Conservation (phyloP, 1,284 basidiomycete genomes). For the Erythrobasidium hasegawianum region DNA sequence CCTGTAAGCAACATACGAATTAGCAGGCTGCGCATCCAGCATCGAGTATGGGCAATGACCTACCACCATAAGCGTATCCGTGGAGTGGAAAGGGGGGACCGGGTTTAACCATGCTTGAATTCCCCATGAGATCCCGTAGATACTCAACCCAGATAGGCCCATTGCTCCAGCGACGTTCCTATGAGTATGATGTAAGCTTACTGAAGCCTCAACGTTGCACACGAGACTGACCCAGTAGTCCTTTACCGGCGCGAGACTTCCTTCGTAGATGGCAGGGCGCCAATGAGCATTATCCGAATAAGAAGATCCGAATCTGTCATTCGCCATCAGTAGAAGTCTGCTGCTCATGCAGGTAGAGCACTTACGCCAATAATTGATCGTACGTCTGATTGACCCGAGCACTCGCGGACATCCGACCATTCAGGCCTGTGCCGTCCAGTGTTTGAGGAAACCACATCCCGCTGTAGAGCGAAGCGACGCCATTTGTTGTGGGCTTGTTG, state of each 20-base stretch:
- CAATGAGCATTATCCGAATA: constrained; percentile 27
- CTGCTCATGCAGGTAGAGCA: too few species aligned
- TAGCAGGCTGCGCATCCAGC: too few species aligned
- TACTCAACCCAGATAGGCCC: constrained; percentile 33
- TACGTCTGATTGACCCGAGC: constrained; percentile 8
- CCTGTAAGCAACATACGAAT: too few species aligned
- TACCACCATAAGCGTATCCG: constrained; percentile 20
- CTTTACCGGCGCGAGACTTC: constrained; percentile 3
- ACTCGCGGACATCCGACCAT: constrained; percentile 7
- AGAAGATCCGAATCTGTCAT: constrained; percentile 19
- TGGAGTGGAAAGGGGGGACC: constrained; percentile 12
- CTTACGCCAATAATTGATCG: constrained; percentile 24
- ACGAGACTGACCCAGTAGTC: constrained; percentile 13
- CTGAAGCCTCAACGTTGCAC: too few species aligned
- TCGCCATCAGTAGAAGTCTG: too few species aligned
- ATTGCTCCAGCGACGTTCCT: constrained; percentile 21
- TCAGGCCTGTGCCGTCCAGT: constrained; percentile 16
- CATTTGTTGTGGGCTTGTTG: too few species aligned
- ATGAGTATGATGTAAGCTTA: too few species aligned
- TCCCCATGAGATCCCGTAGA: constrained; percentile 4
- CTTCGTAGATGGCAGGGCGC: constrained; percentile 4
- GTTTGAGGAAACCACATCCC: constrained; percentile 17
- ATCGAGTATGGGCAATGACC: too few species aligned
- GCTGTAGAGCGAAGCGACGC: neutral
- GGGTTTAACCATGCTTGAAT: too few species aligned